Evolutionary conservation across 1,139 yeast genomes (phyloP).

Genomic region (Sugiyamaella pinicola): DNA sequence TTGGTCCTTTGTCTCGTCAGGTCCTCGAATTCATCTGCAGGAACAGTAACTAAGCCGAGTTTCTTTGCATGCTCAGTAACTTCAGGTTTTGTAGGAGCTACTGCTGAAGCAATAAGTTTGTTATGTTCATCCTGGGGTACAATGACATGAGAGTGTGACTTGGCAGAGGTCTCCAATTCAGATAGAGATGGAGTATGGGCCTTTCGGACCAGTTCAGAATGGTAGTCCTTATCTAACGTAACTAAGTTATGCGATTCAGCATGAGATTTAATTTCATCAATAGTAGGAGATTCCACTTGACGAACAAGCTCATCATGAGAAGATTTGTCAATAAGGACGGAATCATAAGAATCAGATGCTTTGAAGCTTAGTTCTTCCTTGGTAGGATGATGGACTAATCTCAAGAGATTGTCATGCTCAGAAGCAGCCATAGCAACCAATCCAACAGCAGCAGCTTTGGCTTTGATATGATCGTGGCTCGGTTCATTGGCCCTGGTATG

Average conservation of each 20-base stretch:
- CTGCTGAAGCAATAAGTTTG: slow-evolving; percentile 30
- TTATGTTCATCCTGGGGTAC: slow-evolving; percentile 44
- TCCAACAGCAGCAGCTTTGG: slow-evolving; percentile 41
- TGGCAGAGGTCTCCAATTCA: slow-evolving; percentile 29
- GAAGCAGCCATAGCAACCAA: slow-evolving; percentile 35
- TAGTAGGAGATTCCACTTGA: slow-evolving; percentile 23
- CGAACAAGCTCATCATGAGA: slow-evolving; percentile 19
- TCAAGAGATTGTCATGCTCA: slow-evolving; percentile 32
- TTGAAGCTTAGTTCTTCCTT: slow-evolving; percentile 34
- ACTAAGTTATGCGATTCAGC: slow-evolving; percentile 22
- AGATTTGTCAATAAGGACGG: slow-evolving; percentile 30
- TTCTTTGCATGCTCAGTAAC: slow-evolving; percentile 28
- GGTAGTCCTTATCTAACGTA: slow-evolving; percentile 21
- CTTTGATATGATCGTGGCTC: slow-evolving; percentile 36
- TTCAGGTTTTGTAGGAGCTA: slow-evolving; percentile 31
- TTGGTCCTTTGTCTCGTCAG: slow-evolving; percentile 25
- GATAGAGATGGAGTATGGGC: slow-evolving; percentile 29
- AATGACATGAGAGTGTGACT: slow-evolving; percentile 45
- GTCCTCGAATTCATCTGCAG: slow-evolving; percentile 29
- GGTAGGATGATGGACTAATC: slow-evolving; percentile 29
- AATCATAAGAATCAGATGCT: slow-evolving; percentile 25
- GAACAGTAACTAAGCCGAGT: slow-evolving; percentile 38
- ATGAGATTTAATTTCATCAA: slow-evolving; percentile 28
- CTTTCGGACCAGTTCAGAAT: slow-evolving; percentile 28
- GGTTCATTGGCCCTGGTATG: slow-evolving; percentile 29